Base-by-base conservation (phyloP, 129 eudicot species). In the Lactuca sativa region DNA sequence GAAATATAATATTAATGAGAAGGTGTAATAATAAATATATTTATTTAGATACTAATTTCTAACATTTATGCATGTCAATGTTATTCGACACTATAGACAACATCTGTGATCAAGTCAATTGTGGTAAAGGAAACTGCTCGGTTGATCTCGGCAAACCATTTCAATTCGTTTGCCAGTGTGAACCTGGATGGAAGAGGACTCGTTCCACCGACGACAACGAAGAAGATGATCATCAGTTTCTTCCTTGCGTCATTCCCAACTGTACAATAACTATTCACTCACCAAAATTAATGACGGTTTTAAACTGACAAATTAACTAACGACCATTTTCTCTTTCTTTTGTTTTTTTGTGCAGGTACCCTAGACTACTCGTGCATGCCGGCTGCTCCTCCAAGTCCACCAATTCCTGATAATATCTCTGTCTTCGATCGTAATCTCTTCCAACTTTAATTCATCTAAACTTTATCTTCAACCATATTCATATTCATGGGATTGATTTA, bases 331-430 rank as follows among this genome's bases (percentile, higher is more conserved):
- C 2, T 13, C 2, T 13, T 25, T n/a, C 18, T 25, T 53, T 12
- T 10, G 37, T 59, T 44, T 7, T 59, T 49, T 33, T 9, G n/a
- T 60, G 66, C 83, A 91, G 98, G 98, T 77, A 17, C 89, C 18
- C 75, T 92, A 0, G 78, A 92, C 76, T 92, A 92, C 76, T 84
- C 95, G 41, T 88, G 98, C 87, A 78, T 92, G 96, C 84, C 96
- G 4, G 95, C 98, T 36, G 58, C 98, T 25, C 88, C 96, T 58
- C 98, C 96, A 17, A 69, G 56, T 66, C 95, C 96, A 33, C 70
- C 95, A 15, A 9, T 72, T 65, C 96, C 98, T 25, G 3, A 43
- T 53, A 86, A 88, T 64, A 8, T 43, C n/a, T 88, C 98, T 7
- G 1, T 69, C 78, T 92, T 86, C 7, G 96, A 92, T 72, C 95